Conservation (phyloP, 2,329 filamentous ascomycete species). For the Akanthomyces uredinophilus region DNA sequence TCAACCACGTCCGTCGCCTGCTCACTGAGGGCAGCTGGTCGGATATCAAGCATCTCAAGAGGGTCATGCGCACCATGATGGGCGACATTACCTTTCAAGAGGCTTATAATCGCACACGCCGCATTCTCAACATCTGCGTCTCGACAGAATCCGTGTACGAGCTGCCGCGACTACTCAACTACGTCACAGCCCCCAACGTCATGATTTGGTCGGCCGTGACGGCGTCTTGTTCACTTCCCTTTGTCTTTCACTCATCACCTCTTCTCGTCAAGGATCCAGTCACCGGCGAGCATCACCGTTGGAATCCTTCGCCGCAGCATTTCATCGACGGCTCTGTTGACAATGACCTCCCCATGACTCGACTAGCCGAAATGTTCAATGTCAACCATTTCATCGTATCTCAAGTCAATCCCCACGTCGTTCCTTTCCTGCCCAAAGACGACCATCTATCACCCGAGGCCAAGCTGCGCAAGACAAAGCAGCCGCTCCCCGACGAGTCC, state of each 20-base stretch:
- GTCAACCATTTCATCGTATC: slow-evolving; percentile 98
- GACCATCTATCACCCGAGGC: slow-evolving; percentile 47
- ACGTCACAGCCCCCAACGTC: slow-evolving; percentile 88
- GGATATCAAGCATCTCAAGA: slow-evolving; percentile 74
- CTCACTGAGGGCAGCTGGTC: slow-evolving; percentile 80
- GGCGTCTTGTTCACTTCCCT: slow-evolving; percentile 89
- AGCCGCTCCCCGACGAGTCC: slow-evolving; percentile 33
- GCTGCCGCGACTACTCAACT: slow-evolving; percentile 81
- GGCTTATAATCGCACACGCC: slow-evolving; percentile 87
- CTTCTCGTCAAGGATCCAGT: slow-evolving; percentile 79
- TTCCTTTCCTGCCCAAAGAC: slow-evolving; percentile 76
- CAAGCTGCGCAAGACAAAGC: slow-evolving; percentile 22
- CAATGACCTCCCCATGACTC: slow-evolving; percentile 86
- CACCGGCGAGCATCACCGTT: slow-evolving; percentile 71
- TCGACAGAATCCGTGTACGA: slow-evolving; percentile 85
- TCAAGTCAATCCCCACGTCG: slow-evolving; percentile 91
- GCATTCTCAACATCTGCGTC: slow-evolving; percentile 91
- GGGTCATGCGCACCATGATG: slow-evolving; percentile 74
- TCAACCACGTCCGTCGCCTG: slow-evolving; percentile 66
- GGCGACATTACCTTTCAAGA: slow-evolving; percentile 94
- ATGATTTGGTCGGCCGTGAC: slow-evolving; percentile 95
- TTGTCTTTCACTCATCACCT: slow-evolving; percentile 75
- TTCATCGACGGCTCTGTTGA: slow-evolving; percentile 96
- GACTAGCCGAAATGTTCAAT: slow-evolving; percentile 91
- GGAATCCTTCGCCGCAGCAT: slow-evolving; percentile 78